Base-by-base conservation (phyloP, 306 rosid species). In the Pyrus bretschneideri region DNA sequence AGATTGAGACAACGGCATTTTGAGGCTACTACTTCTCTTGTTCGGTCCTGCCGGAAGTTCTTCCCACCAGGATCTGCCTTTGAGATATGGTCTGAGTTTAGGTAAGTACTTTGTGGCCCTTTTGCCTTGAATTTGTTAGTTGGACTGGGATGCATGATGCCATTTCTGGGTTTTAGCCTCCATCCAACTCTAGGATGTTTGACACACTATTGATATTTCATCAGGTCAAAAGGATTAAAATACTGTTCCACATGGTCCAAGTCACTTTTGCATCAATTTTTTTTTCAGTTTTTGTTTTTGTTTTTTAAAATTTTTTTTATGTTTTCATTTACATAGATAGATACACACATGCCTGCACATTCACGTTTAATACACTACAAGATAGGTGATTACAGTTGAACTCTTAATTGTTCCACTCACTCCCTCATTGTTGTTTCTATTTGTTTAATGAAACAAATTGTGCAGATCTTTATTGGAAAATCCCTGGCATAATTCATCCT, bases 31-130 rank as follows among this genome's bases (percentile, higher is more conserved):
- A 95, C 97, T 69, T 90, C 97, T 77, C 99, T 95, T 87, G 99
- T 92, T 76, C 91, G 92, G 73, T 92, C 97, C 67, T 92, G 99
- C 79, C 90, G 99, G 69, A 91, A 94, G 88, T 95, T 95, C 80
- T 95, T 90, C 88, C 97, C 91, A 21, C 80, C 83, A 51, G 98
- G 93, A 80, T 91, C 99, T 87, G 97, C 99, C 81, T 78, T 64
- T 82, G 99, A 90, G 87, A 95, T 95, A 89, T 95, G 99, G 99
- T 86, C 91, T 22, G 99, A 92, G 90, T 95, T 95, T 78, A 95
- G 89, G 99, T 88, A 83, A 81, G 91, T 84, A 75, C 79, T 85
- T 75, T 78, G 69, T 57, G 69, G 11, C 74, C 74, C 70, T 73
- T 73, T 72, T 76, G 82, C 44, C 72, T 80, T 45, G 67, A 45